These are phyloP conservation scores for Pharus latifolius DNA, from an alignment of 176 grass and related monocot genomes.

Conservation along the genomic window DNA sequence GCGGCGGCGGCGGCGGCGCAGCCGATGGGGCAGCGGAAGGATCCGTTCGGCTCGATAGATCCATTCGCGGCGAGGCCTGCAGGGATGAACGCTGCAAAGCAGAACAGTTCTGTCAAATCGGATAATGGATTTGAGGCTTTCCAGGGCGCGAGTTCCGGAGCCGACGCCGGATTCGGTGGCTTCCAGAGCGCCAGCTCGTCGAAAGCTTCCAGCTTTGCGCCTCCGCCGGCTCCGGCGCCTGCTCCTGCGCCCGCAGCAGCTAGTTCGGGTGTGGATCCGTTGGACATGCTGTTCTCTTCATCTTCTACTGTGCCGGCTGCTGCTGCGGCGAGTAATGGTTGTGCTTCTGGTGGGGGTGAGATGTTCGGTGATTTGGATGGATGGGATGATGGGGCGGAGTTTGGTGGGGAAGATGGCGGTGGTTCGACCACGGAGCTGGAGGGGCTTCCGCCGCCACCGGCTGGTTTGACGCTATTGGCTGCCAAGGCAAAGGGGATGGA, in stretches of 20 bases:
- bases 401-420: slow-evolving; percentile 41
- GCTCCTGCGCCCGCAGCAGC: slow-evolving; percentile 13
- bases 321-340: slow-evolving; percentile 15
- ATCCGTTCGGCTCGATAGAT: slow-evolving; percentile 75
- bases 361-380: slow-evolving; percentile 80
- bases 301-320: slow-evolving; percentile 31
- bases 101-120: slow-evolving; percentile 20
- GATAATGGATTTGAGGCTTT: slow-evolving; percentile 54
- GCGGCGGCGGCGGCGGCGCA: slow-evolving; percentile 20
- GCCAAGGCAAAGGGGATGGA: slow-evolving; percentile 86
- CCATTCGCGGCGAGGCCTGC: slow-evolving; percentile 50
- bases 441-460: slow-evolving; percentile 69
- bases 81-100: slow-evolving; percentile 27
- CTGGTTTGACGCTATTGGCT: slow-evolving; percentile 52
- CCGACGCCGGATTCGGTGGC: slow-evolving; percentile 22
- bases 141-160: slow-evolving; percentile 19
- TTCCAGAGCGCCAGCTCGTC: slow-evolving; percentile 29
- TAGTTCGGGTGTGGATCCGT: slow-evolving; percentile 35
- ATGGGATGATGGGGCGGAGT: slow-evolving; percentile 75
- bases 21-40: slow-evolving; percentile 48
- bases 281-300: slow-evolving; percentile 76
- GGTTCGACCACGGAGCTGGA: slow-evolving; percentile 73
- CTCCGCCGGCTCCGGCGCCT: slow-evolving; percentile 25
- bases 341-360: slow-evolving; percentile 13
- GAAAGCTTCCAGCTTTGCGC: slow-evolving; percentile 32